phyloP scores from a whole-genome alignment of 257 asterid genomes.

The Gynochthodes officinalis region DNA sequence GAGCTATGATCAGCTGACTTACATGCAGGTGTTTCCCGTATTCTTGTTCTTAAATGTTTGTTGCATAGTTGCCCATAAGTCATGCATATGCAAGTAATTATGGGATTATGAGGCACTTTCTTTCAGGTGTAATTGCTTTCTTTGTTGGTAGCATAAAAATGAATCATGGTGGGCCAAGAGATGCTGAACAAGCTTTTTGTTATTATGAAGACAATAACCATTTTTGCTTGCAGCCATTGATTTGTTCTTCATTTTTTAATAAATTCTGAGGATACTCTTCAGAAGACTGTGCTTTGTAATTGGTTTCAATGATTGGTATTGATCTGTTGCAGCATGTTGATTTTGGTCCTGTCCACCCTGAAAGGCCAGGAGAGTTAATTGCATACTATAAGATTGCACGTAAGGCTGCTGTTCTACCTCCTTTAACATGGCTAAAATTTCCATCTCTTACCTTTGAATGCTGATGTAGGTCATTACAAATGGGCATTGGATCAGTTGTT shows the following conservation, averaged over 20 bases:
- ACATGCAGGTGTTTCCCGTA: conserved; percentile 72
- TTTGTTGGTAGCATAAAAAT: background rate
- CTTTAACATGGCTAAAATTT: conserved; percentile 6
- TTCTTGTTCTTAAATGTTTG: conserved; percentile 14
- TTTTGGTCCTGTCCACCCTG: conserved; percentile 76
- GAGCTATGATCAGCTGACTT: conserved; percentile 82
- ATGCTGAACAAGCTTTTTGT: background rate
- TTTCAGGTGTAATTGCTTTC: background rate
- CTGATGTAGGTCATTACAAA: conserved; percentile 79
- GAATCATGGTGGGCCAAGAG: background rate
- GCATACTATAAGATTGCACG: conserved; percentile 99
- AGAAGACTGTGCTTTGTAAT: background rate
- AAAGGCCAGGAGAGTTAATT: conserved; percentile 89
- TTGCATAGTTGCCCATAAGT: background rate
- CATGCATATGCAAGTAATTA: background rate
- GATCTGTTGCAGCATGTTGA: conserved; percentile 72
- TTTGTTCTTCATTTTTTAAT: background rate
- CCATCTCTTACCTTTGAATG: conserved; percentile 11
- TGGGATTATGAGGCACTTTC: background rate
- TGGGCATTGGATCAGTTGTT: conserved; percentile 98
- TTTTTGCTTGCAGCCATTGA: background rate
- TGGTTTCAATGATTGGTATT: background rate
- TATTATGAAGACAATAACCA: background rate
- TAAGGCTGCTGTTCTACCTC: conserved; percentile 33
- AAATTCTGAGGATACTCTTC: background rate